These are phyloP conservation scores for Glebionis coronaria DNA, from an alignment of 129 eudicot species.

Conservation along the genomic window DNA sequence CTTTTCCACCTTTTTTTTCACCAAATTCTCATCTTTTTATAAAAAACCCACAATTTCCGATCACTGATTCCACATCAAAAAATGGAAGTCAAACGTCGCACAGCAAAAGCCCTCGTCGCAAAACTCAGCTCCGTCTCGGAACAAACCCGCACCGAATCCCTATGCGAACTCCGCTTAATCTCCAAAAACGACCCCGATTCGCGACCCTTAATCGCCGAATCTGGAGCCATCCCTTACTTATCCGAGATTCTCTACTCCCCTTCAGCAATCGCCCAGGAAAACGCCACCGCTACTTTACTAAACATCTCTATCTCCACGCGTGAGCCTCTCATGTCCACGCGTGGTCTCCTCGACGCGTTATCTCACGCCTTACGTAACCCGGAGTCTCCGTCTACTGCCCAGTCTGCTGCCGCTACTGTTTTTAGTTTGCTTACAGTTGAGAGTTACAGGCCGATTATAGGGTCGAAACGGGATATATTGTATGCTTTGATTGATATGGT, in stretches of 20 bases:
- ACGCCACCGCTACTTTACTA: conserved; percentile 73
- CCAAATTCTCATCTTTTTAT: too few species aligned
- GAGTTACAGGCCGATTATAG: conserved; percentile 56
- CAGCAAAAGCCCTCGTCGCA: conserved; percentile 48
- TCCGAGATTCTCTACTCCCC: conserved; percentile 75
- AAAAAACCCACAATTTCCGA: too few species aligned
- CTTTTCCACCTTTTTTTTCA: too few species aligned
- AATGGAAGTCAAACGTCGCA: conserved; percentile 57
- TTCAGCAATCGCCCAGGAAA: conserved; percentile 48
- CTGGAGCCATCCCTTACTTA: conserved; percentile 66
- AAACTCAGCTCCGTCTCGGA: conserved; percentile 78
- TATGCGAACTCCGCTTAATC: conserved; percentile 81
- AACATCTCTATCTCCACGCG: conserved; percentile 75
- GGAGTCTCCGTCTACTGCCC: conserved; percentile 52
- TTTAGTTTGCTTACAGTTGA: conserved; percentile 62
- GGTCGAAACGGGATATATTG: conserved; percentile 76
- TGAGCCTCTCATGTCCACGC: conserved; percentile 63
- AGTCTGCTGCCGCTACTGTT: conserved; percentile 69
- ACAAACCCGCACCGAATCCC: conserved; percentile 71
- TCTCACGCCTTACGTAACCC: conserved; percentile 83
- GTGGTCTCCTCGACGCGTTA: conserved; percentile 77
- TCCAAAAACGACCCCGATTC: conserved; percentile 69
- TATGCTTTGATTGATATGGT: conserved; percentile 66
- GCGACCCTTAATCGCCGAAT: conserved; percentile 63
- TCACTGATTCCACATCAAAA: too few species aligned